Percentiles rank a stretch among this genome's conserved stretches.
phyloP scores from a whole-genome alignment of 371 early-diverging fungal genomes.

The Nematocida sp. region DNA sequence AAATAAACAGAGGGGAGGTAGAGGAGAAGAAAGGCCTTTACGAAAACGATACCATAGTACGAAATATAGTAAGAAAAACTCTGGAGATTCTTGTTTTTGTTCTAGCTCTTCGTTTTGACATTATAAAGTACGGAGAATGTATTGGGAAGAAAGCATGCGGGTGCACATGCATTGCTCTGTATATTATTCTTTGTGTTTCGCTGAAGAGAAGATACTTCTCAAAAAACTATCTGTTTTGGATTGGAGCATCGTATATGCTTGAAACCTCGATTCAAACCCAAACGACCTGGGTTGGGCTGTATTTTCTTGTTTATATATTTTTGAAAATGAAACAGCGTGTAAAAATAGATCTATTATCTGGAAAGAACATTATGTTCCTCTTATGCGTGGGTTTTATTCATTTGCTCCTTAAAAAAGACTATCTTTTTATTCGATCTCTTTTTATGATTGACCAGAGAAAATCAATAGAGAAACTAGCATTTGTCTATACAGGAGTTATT shows the following conservation, averaged over 20 bases:
- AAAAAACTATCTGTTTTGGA: background rate
- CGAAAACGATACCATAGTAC: background rate
- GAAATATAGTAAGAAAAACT: background rate
- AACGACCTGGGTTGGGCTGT: background rate
- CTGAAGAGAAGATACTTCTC: background rate
- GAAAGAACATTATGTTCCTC: background rate
- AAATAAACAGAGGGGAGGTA: background rate
- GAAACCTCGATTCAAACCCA: no score
- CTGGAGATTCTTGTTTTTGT: background rate
- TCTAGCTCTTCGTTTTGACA: background rate
- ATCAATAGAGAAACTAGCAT: background rate
- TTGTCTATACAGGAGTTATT: background rate
- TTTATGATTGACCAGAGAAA: conserved; percentile 16
- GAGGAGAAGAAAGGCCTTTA: background rate
- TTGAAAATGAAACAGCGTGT: no score
- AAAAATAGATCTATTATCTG: no score
- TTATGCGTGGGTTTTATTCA: background rate
- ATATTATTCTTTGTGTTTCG: background rate
- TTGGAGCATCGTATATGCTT: background rate
- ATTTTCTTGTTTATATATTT: background rate
- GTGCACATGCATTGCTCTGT: background rate
- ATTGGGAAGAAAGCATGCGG: background rate
- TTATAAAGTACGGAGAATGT: no score
- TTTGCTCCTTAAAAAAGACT: background rate
- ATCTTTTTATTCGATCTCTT: conserved; percentile 12